Evolutionary conservation across 768 basidiomycete genomes (phyloP).

Genomic region (Pleurotus platypus): DNA sequence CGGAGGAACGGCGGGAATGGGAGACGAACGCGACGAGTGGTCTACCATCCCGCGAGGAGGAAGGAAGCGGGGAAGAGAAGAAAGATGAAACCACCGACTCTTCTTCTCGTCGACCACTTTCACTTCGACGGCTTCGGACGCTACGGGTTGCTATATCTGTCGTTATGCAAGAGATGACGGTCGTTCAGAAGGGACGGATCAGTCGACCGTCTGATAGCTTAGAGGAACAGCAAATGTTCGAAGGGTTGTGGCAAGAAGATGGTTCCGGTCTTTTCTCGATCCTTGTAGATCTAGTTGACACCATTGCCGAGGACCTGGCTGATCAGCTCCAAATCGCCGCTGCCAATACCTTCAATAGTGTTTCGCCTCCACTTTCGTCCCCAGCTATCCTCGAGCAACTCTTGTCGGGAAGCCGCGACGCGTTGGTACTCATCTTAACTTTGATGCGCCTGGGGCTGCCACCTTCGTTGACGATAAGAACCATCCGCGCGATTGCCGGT

Average conservation of each 20-base stretch:
- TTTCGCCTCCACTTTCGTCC: not conserved
- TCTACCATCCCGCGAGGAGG: not conserved
- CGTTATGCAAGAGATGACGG: conserved; percentile 45
- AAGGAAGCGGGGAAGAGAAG: not conserved
- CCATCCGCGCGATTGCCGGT: conserved; percentile 38
- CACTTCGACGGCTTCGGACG: conserved; percentile 48
- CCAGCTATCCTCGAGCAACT: conserved; percentile 45
- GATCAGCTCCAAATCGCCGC: not conserved
- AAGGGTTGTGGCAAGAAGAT: not conserved
- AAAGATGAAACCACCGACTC: not conserved
- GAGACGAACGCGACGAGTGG: not conserved
- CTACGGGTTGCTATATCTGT: conserved; percentile 64
- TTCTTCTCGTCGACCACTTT: conserved; percentile 42
- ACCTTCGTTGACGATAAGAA: conserved; percentile 47
- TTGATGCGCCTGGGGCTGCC: not conserved
- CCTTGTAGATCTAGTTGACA: conserved; percentile 1
- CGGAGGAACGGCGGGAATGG: conserved; percentile 1
- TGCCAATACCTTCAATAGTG: not conserved
- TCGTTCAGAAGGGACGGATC: not conserved
- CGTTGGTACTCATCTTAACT: conserved; percentile 45
- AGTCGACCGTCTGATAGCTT: not conserved
- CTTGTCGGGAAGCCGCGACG: conserved; percentile 50
- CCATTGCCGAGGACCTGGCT: not conserved
- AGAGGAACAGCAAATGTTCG: not conserved
- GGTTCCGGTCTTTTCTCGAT: not conserved